Evolutionary conservation across 805 yeast species (phyloP).

Genomic region (Myxozyma neotropica): DNA sequence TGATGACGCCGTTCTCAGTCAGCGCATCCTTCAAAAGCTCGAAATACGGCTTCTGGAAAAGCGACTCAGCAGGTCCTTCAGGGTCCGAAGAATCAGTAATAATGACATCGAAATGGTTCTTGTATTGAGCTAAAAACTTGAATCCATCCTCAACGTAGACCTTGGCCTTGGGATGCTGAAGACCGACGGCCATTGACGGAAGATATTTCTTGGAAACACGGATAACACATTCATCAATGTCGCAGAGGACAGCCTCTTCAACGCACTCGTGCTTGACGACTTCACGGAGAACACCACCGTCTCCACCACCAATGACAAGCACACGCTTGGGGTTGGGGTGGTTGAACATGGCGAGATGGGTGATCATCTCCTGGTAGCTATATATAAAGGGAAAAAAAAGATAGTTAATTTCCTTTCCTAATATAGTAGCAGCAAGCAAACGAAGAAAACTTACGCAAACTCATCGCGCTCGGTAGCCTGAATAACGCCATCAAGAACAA

Average conservation of each 20-base stretch:
- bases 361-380: slow-evolving; percentile 92
- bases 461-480: slow-evolving; percentile 98
- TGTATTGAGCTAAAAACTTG: slow-evolving; percentile 82
- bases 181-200: slow-evolving; percentile 84
- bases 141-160: slow-evolving; percentile 97
- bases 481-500: slow-evolving; percentile 91
- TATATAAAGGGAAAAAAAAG: no score
- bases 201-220: slow-evolving; percentile 81
- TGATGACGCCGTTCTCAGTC: slow-evolving; percentile 87
- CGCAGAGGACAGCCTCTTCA: slow-evolving; percentile 89
- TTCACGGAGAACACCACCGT: slow-evolving; percentile 97
- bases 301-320: slow-evolving; percentile 97
- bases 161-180: slow-evolving; percentile 83
- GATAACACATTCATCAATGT: slow-evolving; percentile 87
- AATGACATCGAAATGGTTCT: slow-evolving; percentile 88
- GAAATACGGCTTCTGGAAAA: slow-evolving; percentile 92
- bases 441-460: slow-evolving; percentile 62
- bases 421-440: no score
- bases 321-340: slow-evolving; percentile 95
- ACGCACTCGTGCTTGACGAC: slow-evolving; percentile 84
- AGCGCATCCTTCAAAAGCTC: slow-evolving; percentile 81
- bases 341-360: slow-evolving; percentile 88
- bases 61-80: slow-evolving; percentile 94
- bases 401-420: no score
- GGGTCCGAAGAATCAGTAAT: slow-evolving; percentile 98